Base-by-base conservation (phyloP, 176 grass and related monocot genomes). In the Rhynchospora breviuscula region DNA sequence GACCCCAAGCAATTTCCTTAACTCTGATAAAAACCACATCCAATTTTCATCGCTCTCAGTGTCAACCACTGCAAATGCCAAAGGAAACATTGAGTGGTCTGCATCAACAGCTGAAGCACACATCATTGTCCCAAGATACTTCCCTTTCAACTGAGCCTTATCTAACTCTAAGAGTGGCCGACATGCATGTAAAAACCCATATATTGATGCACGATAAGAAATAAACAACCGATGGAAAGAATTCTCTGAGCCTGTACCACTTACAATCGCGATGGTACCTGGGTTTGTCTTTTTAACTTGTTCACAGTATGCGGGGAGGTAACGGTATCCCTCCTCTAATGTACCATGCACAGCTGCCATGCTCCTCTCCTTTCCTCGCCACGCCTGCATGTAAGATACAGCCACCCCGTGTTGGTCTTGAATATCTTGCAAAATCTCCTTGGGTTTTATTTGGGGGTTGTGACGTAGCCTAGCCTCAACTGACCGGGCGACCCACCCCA, bases 361-460 rank as follows among this genome's bases (percentile, higher is more conserved):
- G 81, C 96, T 98, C 80, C 96, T 89, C 91, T 95, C 96, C 63
- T 98, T 98, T 69, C 96, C 96, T 61, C 96, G 93, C 91, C 96
- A 95, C 57, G 96, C 96, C 76, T 98, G 96, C 96, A 98, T 98
- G 79, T 98, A 98, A 68, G 92, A 95, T 40, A 98, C 92, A 18
- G 95, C 95, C 2, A 98, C 88, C 25, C 95, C 95, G 89, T 98
- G 95, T 81, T 98, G 91, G 51, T 98, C 95, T 19, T 59, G 85
- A 33, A 95, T 98, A 84, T 93, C 95, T 82, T 98, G 95, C 89
- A 98, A 84, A 86, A 98, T 98, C 63, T 98, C 96, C 87, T 98
- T 98, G 8, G 96, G 96, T 76, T 98, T 98, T 86, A 90, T 91
- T 66, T 90, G 96, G 1, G 96, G 96, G 57, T 98, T 98, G 76